Evolutionary conservation across 371 early-diverging fungal genomes (phyloP), one percentile per base, ranked within the genome.

Genomic region (Vairimorpha apis): DNA sequence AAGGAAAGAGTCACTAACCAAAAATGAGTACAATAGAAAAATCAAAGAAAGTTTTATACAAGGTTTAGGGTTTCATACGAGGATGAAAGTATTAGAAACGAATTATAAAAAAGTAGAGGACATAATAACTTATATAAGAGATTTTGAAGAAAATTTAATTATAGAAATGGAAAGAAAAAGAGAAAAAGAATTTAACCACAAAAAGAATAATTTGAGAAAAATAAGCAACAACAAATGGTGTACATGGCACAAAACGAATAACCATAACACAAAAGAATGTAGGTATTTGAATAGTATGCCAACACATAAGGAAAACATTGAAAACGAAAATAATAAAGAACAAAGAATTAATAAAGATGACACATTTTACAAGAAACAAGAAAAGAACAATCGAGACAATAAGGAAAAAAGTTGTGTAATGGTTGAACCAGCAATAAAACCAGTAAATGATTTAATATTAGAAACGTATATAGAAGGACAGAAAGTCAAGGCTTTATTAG

Each of bases 1-100:
- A 25, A 16, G 7, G 29, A 23, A 25, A 10, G 63, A 41, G 10
- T 1, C 14, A 16, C 10, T 63, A 16, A n/a, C 44, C 2, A 25
- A 32, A n/a, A 25, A 8, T 32, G 63, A 63, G 23, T 63, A 63
- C 27, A 33, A 63, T 13, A 16, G 44, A 4, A 63, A 43, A 63
- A 43, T 63, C 23, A 63, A 29, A 43, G 44, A 63, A 29, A 2
- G 2, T 23, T 63, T 41, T 43, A 23, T 13, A 0, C 3, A 41
- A 21, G 44, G 44, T 21, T 25, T 43, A 43, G 25, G 7, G 8
- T 63, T n/a, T 43, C 5, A 41, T 13, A 63, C 44, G 10, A 63
- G 44, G 43, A 25, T 63, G 35, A 63, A 63, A 12, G 8, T 63
- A 18, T 12, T 37, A 27, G 63, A 21, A 58, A 14, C 3, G 43